Base-by-base conservation (phyloP, 345 rosid genomes). In the Lepidium aucheri region DNA sequence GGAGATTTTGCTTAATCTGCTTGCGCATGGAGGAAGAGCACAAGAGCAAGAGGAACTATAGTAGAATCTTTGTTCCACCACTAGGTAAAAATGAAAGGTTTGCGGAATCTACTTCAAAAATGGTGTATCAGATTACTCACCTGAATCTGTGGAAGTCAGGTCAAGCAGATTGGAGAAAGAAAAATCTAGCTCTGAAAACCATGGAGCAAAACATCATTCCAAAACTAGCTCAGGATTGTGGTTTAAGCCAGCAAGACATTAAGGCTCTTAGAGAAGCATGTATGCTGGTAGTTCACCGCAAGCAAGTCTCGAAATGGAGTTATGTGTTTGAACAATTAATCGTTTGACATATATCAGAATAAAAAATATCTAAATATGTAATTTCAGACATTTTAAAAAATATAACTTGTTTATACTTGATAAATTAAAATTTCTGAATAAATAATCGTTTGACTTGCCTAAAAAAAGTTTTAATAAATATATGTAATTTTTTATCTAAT, bases 241-340 rank as follows among this genome's bases (percentile, higher is more conserved):
- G 41, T 62, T n/a, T 28, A 28, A 26, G 57, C 15, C 26, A 54
- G 11, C 32, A 8, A 42, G 65, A 64, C 9, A 6, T 64, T 0
- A 33, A 1, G 52, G 63, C 32, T 32, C 0, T 72, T 0, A 64
- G 47, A 47, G 60, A 64, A 56, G 70, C 65, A 2, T 34, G 28
- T 35, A 30, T 22, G 41, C 59, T 64, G 0, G 7, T 6, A 30
- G 53, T 64, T 39, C 76, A 57, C 13, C 56, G 70, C 53, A 33
- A 38, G 2, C 46, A 11, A 14, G 53, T 72, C 18, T 11, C 56
- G 22, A 72, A 72, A 57, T 72, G 76, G 76, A 46, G 65, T 17
- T 30, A 0, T 20, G 53, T 56, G 11, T 72, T 28, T 22, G 65
- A n/a, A n/a, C n/a, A n/a, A n/a, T n/a, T n/a, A n/a, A n/a, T n/a